A percentile compares a stretch with the other conserved stretches of the same genome.
These are phyloP conservation scores for Leccinum rimulosum DNA, from an alignment of 768 basidiomycete genomes.

Conservation along the genomic window DNA sequence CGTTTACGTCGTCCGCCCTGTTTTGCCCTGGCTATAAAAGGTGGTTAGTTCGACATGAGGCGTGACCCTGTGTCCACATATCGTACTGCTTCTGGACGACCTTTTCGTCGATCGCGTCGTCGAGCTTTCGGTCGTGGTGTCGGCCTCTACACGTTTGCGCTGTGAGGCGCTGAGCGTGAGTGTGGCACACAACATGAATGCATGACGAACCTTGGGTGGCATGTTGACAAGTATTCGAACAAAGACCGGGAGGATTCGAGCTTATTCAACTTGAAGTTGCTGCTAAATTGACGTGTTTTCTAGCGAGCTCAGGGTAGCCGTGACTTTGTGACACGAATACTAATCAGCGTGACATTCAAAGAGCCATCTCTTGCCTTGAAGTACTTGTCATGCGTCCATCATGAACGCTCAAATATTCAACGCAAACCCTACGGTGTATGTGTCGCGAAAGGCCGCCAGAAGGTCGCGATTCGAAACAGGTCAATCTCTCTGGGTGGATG, in stretches of 20 bases:
- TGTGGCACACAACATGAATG: neutral
- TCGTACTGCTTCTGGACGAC: slow-evolving; percentile 38
- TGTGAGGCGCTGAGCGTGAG: slow-evolving; percentile 30
- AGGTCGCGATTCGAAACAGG: slow-evolving; percentile 38
- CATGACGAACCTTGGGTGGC: slow-evolving; percentile 37
- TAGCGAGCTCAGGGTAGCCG: neutral
- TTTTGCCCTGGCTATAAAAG: slow-evolving; percentile 17
- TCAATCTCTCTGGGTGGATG: slow-evolving; percentile 64
- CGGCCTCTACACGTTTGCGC: slow-evolving; percentile 58
- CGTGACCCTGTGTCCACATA: slow-evolving; percentile 15
- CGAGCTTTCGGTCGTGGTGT: slow-evolving; percentile 26
- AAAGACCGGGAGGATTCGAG: neutral
- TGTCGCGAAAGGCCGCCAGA: slow-evolving; percentile 44
- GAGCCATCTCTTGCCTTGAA: neutral
- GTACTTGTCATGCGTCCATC: neutral
- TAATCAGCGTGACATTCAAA: slow-evolving; percentile 14
- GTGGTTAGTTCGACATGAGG: slow-evolving; percentile 1
- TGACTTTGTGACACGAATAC: slow-evolving; percentile 18
- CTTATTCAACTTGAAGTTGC: neutral
- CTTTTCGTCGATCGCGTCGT: slow-evolving; percentile 46
- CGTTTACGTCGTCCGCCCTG: slow-evolving; percentile 8
- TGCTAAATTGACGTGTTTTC: slow-evolving; percentile 20
- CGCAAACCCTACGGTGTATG: slow-evolving; percentile 85
- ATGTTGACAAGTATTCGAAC: slow-evolving; percentile 16
- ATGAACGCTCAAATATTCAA: slow-evolving; percentile 62